These are phyloP conservation scores for Phoma herbarum DNA, from an alignment of 2,329 filamentous ascomycete genomes.

Conservation along the genomic window DNA sequence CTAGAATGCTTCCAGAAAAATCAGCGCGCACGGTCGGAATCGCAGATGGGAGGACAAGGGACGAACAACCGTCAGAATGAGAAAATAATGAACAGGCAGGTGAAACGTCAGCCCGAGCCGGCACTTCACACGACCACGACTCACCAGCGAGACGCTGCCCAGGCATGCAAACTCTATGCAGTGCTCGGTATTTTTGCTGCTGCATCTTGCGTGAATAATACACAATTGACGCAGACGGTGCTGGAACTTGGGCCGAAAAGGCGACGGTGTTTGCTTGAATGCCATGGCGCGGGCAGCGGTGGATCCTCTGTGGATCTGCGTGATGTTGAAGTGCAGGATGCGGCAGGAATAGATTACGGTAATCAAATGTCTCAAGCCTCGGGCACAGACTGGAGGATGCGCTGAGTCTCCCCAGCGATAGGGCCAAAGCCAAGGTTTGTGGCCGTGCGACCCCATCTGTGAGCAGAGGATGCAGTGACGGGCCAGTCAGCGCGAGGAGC, in stretches of 20 bases:
- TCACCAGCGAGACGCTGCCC: constrained; percentile 12
- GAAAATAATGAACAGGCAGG: constrained; percentile 12
- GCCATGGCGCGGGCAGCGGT: constrained; percentile 16
- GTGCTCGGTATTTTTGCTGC: constrained; percentile 1
- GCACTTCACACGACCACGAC: constrained; percentile 12
- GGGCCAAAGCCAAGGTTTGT: constrained; percentile 40
- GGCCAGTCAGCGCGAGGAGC: constrained; percentile 21
- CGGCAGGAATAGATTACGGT: constrained; percentile 37
- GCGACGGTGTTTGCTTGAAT: constrained; percentile 13
- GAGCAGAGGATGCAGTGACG: constrained; percentile 24
- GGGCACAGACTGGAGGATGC: constrained; percentile 32
- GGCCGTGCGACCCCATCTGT: constrained; percentile 34
- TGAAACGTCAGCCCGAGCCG: constrained; percentile 35
- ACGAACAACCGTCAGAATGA: constrained; percentile 4
- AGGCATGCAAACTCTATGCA: constrained; percentile 7
- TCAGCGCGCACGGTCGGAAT: constrained; percentile 30
- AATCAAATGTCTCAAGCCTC: constrained; percentile 27
- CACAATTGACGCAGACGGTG: constrained; percentile 24
- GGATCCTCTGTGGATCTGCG: constrained; percentile 29
- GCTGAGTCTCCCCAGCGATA: constrained; percentile 40
- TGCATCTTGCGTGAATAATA: constrained; percentile 20
- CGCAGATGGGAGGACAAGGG: constrained; percentile 26
- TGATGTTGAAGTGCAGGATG: constrained; percentile 32
- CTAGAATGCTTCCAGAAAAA: constrained; percentile 31
- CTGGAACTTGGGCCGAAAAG: constrained; percentile 8